Conservation (phyloP, 768 basidiomycete species). For the Boletus reticuloceps region DNA sequence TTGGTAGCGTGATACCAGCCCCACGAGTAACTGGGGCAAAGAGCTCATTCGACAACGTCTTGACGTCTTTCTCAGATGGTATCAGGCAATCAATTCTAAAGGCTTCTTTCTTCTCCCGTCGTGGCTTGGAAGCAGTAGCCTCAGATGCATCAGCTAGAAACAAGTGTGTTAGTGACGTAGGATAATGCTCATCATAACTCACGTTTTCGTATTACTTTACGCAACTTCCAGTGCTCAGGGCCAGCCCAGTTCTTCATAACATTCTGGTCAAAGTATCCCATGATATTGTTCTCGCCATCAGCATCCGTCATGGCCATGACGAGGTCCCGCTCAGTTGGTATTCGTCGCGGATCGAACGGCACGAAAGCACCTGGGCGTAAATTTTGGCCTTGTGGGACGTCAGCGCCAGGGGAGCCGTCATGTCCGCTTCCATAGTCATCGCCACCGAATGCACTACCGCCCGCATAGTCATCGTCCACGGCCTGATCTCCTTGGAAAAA, state of each 20-base stretch:
- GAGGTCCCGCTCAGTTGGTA: constrained; percentile 73
- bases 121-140: constrained; percentile 47
- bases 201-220: constrained; percentile 80
- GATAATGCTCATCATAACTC: constrained; percentile 24
- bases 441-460: constrained; percentile 39
- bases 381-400: constrained; percentile 39
- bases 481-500: constrained; percentile 68
- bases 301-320: constrained; percentile 82
- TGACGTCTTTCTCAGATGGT: constrained; percentile 56
- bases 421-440: constrained; percentile 40
- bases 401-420: constrained; percentile 43
- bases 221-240: constrained; percentile 96
- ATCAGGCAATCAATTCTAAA: constrained; percentile 80
- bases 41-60: constrained; percentile 63
- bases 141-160: constrained; percentile 49
- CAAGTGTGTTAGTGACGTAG: not conserved
- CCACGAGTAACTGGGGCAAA: constrained; percentile 78
- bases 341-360: constrained; percentile 84
- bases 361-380: constrained; percentile 49
- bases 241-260: constrained; percentile 97
- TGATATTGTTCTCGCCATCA: constrained; percentile 54
- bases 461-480: constrained; percentile 45
- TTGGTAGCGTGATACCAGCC: constrained; percentile 64
- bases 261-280: constrained; percentile 89
- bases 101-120: constrained; percentile 74